Conservation (phyloP, 2,329 filamentous ascomycete species). For the Zymoseptoria tritici region DNA sequence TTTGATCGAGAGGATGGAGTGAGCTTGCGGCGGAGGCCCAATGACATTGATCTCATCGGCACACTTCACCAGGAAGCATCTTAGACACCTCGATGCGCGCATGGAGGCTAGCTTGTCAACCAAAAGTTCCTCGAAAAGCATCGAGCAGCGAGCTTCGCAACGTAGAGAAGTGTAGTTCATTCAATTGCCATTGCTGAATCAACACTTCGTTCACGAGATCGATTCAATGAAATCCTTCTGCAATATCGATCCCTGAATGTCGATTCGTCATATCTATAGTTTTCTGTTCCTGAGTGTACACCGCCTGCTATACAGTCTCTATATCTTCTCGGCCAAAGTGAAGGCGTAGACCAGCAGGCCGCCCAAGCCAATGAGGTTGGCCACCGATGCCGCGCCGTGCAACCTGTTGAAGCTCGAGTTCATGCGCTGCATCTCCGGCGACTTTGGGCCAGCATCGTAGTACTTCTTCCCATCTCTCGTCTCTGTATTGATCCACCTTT, state of each 20-base stretch:
- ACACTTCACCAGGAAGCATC: too few species aligned
- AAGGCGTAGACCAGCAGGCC: constrained; percentile 72
- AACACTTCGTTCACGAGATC: background rate
- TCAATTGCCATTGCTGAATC: background rate
- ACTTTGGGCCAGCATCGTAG: constrained; percentile 71
- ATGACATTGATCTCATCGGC: too few species aligned
- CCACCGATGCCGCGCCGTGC: constrained; percentile 72
- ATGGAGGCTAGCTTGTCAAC: background rate
- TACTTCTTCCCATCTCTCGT: constrained; percentile 83
- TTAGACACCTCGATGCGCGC: too few species aligned
- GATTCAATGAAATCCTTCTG: background rate
- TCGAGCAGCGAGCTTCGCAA: background rate
- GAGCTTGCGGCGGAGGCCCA: background rate
- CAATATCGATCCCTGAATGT: background rate
- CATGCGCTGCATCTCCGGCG: constrained; percentile 70
- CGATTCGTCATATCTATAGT: background rate
- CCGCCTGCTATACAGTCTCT: background rate
- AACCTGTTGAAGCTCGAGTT: constrained; percentile 72
- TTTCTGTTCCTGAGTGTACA: background rate
- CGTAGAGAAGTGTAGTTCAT: background rate
- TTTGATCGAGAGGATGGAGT: background rate
- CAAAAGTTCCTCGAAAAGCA: background rate
- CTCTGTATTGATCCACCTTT: constrained; percentile 42
- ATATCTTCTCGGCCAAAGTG: constrained; percentile 58
- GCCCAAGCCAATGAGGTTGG: constrained; percentile 66